Conservation (phyloP, 2,329 filamentous ascomycete species). For the Diaporthe ampelina region DNA sequence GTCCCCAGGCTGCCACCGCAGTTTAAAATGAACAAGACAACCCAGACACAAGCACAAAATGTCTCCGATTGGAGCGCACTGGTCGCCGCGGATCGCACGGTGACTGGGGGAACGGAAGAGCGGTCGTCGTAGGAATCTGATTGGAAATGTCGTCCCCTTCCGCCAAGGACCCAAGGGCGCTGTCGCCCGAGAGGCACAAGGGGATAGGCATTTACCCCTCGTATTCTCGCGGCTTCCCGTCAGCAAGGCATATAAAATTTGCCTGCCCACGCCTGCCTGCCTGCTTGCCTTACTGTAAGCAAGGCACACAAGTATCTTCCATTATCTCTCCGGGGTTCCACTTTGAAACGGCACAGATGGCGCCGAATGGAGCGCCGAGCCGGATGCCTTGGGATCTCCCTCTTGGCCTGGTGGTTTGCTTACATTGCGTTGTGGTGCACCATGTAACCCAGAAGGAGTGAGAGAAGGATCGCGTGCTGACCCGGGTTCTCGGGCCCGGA, state of each 20-base stretch:
- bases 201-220: not conserved
- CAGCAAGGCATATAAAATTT: not conserved
- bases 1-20: constrained; percentile 3
- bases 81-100: not conserved
- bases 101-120: not conserved
- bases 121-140: not conserved
- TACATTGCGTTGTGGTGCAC: not conserved
- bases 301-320: not conserved
- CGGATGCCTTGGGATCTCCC: not conserved
- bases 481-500: constrained; percentile 5
- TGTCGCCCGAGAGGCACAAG: not conserved
- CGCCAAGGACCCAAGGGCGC: constrained; percentile 20
- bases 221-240: not conserved
- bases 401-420: not conserved
- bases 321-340: not conserved
- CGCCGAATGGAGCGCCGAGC: constrained; percentile 2
- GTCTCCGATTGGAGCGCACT: not conserved
- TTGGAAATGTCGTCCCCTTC: not conserved
- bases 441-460: not conserved
- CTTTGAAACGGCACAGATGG: not conserved
- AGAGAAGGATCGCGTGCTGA: not conserved
- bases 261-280: too few relatives aligned
- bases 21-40: not conserved
- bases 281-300: too few relatives aligned
- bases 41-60: not conserved